Conservation (phyloP, 2,329 filamentous ascomycete genomes). For the Fusarium longipes region DNA sequence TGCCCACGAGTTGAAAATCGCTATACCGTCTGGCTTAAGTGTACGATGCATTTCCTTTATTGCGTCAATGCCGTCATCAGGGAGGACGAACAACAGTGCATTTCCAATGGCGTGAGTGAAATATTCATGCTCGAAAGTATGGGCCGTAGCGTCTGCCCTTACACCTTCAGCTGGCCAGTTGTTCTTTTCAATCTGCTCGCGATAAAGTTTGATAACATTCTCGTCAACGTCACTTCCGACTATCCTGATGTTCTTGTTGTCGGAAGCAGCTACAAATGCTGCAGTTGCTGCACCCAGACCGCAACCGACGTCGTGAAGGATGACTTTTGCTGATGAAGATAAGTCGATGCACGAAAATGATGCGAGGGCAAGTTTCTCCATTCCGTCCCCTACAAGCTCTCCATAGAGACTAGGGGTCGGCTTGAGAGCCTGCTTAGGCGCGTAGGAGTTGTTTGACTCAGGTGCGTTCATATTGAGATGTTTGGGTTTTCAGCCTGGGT, state of each 20-base stretch:
- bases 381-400: not conserved
- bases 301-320: constrained; percentile 15
- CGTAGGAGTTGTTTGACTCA: not conserved
- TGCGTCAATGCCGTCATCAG: not conserved
- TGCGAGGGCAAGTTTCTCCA: constrained; percentile 1
- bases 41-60: not conserved
- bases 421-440: constrained; percentile 1
- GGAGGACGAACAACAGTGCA: not conserved
- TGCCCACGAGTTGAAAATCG: constrained; percentile 10
- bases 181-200: accelerated
- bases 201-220: not conserved
- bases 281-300: constrained; percentile 9
- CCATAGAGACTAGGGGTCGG: constrained; percentile 19
- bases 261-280: not conserved
- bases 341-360: not conserved
- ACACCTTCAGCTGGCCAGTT: constrained; percentile 8
- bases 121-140: accelerated
- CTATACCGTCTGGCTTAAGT: not conserved
- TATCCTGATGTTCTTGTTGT: accelerated
- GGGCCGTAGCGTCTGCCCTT: not conserved
- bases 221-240: constrained; percentile 9
- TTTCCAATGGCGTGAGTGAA: constrained; percentile 12
- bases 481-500: too few species aligned
- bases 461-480: constrained; percentile 7
- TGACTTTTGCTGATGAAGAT: accelerated